Evolutionary conservation across 306 rosid species (phyloP).

Genomic region (Dicorynia guianensis): DNA sequence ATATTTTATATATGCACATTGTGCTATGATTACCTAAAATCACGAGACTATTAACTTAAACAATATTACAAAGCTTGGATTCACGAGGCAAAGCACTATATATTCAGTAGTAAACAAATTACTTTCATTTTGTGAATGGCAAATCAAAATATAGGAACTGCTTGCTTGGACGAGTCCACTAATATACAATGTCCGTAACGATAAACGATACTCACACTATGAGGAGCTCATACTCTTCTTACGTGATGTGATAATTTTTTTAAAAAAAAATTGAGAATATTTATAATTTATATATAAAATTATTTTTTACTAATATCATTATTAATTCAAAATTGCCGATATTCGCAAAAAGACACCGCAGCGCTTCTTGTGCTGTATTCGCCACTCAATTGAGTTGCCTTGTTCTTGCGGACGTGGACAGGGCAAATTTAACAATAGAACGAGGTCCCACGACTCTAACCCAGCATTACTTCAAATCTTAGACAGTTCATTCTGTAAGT

Average conservation of each 20-base stretch:
- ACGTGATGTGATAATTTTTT: too few relatives aligned
- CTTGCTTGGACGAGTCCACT: not conserved
- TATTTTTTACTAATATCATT: too few relatives aligned
- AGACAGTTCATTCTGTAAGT: not conserved
- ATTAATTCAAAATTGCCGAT: too few relatives aligned
- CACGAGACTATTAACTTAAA: conserved; percentile 37
- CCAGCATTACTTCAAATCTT: not conserved
- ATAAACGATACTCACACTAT: too few relatives aligned
- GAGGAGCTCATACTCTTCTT: too few relatives aligned
- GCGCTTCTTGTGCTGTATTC: conserved; percentile 31
- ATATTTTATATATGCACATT: too few relatives aligned
- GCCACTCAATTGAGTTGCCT: conserved; percentile 28
- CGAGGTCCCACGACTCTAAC: conserved; percentile 39
- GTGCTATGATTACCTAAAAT: conserved; percentile 27
- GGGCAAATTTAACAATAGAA: not conserved
- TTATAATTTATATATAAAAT: too few relatives aligned
- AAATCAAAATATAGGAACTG: not conserved
- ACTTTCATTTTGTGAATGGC: not conserved
- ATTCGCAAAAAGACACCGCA: not conserved
- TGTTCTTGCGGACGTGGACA: conserved; percentile 38
- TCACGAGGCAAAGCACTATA: conserved; percentile 31
- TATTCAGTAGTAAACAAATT: too few relatives aligned
- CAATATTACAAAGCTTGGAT: not conserved
- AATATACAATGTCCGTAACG: too few relatives aligned
- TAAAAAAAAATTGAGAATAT: too few relatives aligned